Base-by-base conservation (phyloP, 2,329 filamentous ascomycete species). In the Diaporthe australafricana region DNA sequence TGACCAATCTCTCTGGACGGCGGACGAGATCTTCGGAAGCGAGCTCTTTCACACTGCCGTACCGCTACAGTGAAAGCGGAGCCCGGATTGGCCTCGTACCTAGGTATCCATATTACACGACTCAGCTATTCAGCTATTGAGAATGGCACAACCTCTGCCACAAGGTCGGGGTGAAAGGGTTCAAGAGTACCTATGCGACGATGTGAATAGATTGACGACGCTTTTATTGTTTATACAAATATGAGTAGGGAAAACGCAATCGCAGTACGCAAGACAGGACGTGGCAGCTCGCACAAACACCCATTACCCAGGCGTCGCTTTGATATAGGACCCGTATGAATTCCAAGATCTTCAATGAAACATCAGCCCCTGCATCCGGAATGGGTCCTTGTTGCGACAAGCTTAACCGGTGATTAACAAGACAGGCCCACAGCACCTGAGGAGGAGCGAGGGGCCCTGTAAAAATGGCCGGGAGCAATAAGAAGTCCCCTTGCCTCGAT, bases 71-170 rank as follows among this genome's bases (percentile, higher is more conserved):
- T 63, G 25, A 63, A 32, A 35, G 42, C 60, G 60, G 60, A 48
- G 42, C 60, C 47, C 20, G 60, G 27, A 14, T 17, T 32, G 57
- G 27, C 25, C 32, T 45, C 27, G 25, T 47, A 62, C 17, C 17
- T 47, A 30, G 20, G 40, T 62, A 62, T 47, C 57, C 40, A 63
- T 63, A 47, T 45, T 45, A 48, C 60, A 17, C 60, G 60, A 63
- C 60, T 63, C 60, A 63, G 60, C 27, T 48, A 8, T 20, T 63
- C 60, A 63, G 60, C 27, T 48, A 8, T 20, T 27, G 20, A 48
- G 3, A 11, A 17, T 12, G 12, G 6, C 17, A 25, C 11, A 17
- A 8, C 5, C 17, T 17, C 20, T 17, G 6, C 12, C 42, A 20
- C 16, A 22, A 11, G 9, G 12, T 25, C 42, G 2, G 12, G 12